phyloP scores from a whole-genome alignment of 495 filamentous ascomycete species.

The Bathelium albidoporum region DNA sequence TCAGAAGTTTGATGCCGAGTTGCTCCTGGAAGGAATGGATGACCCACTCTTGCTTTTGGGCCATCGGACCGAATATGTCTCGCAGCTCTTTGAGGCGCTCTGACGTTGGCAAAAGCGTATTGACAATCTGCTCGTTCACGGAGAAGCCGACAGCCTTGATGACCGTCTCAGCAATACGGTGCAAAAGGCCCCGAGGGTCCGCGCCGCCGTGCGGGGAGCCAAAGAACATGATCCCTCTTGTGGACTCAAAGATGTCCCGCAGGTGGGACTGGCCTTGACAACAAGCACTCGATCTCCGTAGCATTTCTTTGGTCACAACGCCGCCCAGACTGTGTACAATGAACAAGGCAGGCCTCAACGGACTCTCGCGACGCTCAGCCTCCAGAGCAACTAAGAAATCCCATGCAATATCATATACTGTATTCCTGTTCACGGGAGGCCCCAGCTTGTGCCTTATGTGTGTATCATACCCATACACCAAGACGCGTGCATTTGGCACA shows the following conservation, averaged over 20 bases:
- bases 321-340: constrained; percentile 45
- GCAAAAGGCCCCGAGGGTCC: constrained; percentile 19
- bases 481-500: constrained; percentile 26
- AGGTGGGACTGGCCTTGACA: constrained; percentile 17
- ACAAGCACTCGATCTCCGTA: constrained; percentile 23
- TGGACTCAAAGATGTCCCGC: constrained; percentile 25
- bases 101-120: constrained; percentile 24
- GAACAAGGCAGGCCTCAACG: constrained; percentile 35
- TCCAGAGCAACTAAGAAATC: constrained; percentile 33
- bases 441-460: constrained; percentile 26
- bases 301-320: constrained; percentile 38
- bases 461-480: constrained; percentile 37
- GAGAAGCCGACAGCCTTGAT: constrained; percentile 20
- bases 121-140: constrained; percentile 19
- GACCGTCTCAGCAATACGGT: constrained; percentile 15
- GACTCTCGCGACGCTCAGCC: constrained; percentile 18
- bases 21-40: constrained; percentile 34
- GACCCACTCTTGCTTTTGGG: constrained; percentile 21
- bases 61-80: constrained; percentile 26
- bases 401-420: constrained; percentile 28
- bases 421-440: constrained; percentile 24
- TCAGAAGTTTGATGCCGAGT: constrained; percentile 15
- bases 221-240: constrained; percentile 32
- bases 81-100: constrained; percentile 27
- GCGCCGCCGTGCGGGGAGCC: constrained; percentile 35